Base-by-base conservation (phyloP, 306 rosid species). In the Glycine tomentella region DNA sequence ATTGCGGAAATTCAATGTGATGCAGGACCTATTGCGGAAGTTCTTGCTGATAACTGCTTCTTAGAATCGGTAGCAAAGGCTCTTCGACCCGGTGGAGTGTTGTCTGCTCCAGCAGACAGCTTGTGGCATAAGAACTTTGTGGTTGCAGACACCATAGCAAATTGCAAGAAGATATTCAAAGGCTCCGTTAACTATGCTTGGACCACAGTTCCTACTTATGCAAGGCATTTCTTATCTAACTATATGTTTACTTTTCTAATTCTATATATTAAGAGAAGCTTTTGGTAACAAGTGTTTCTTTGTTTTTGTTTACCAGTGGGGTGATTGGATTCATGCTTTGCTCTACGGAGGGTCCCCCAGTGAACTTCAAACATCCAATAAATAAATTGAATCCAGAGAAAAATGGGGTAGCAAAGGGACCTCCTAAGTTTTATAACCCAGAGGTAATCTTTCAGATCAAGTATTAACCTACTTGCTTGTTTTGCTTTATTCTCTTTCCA, bases 81-180 rank as follows among this genome's bases (percentile, higher is more conserved):
- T 78, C 83, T 78, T 72, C 25, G 80, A 7, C 80, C 86, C 0
- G 83, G 83, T 46, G 86, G 83, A 45, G 86, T 83, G 56, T 0
- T 78, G 63, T 77, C 75, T 83, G 45, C 83, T 72, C 86, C 82
- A 4, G 86, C 86, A 53, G 86, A 78, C 6, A 78, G 87, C 72
- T 56, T 80, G 34, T 72, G 83, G 85, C 75, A 16, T 14, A 5
- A 80, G 6, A 66, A 78, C 48, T 84, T 83, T 50, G 63, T 63
- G 42, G 79, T 87, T 68, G 84, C 79, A 72, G 87, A 86, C 3
- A 67, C 75, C 64, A 76, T 82, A n/a, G 75, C 81, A 83, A 6
- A 63, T 34, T 83, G 83, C 83, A 55, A 73, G 46, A 77, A 78
- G 42, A 72, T 83, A 52, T 83, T 83, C 71, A 83, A 78, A 72